Conservation (phyloP, 1,284 basidiomycete genomes). For the Gastroboletus turbinatus region DNA sequence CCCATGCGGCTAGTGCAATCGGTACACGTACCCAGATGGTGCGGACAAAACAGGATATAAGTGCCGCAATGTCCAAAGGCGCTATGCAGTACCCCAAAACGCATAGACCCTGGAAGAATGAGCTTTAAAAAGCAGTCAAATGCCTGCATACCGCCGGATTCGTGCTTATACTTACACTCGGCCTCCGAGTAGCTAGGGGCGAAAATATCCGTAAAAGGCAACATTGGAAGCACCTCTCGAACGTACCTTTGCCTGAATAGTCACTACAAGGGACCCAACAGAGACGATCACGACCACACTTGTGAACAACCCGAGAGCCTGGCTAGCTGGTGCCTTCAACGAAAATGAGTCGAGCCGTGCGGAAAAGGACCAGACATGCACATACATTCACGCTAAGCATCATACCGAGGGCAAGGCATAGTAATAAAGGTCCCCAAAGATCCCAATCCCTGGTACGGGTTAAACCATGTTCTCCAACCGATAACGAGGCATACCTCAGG, state of each 20-base stretch:
- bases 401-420: conserved; percentile 83
- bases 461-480: conserved; percentile 4
- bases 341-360: background rate
- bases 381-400: conserved; percentile 87
- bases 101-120: conserved; percentile 94
- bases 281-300: conserved; percentile 90
- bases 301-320: conserved; percentile 88
- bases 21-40: conserved; percentile 85
- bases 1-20: conserved; percentile 82
- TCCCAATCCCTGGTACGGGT: conserved; percentile 80
- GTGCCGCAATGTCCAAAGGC: conserved; percentile 84
- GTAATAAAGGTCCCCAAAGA: conserved; percentile 89
- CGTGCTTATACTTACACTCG: conserved; percentile 66
- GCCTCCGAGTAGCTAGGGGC: conserved; percentile 78
- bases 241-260: conserved; percentile 84
- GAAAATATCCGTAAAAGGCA: conserved; percentile 6
- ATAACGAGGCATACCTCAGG: conserved; percentile 50
- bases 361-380: conserved; percentile 7
- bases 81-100: conserved; percentile 91
- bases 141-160: background rate
- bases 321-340: conserved; percentile 73
- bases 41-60: conserved; percentile 84
- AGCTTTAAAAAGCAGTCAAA: conserved; percentile 47
- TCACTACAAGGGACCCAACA: conserved; percentile 85
- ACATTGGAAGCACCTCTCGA: background rate